These are phyloP conservation scores for Trypanosoma cruzi DNA, from an alignment of 208 protist species.

Conservation along the genomic window DNA sequence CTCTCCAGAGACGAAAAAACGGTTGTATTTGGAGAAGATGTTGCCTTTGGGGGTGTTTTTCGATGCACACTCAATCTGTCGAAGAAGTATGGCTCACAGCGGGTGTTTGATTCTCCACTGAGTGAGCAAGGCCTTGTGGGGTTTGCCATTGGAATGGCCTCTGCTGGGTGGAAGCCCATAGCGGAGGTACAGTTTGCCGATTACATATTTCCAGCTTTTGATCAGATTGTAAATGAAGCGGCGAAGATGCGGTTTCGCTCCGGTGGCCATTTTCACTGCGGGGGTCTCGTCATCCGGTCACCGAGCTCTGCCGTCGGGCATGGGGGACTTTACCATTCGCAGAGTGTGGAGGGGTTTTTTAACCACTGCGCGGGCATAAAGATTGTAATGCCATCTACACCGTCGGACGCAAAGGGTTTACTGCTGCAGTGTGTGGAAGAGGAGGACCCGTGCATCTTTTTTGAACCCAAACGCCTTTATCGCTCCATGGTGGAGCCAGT, in stretches of 20 bases:
- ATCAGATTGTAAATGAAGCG: slow-evolving; percentile 99
- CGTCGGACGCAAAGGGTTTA: slow-evolving; percentile 87
- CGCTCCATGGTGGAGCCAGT: slow-evolving; percentile 92
- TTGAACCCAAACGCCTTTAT: slow-evolving; percentile 97
- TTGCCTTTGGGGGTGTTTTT: slow-evolving; percentile 98
- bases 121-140: slow-evolving; percentile 98
- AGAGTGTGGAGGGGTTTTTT: slow-evolving; percentile 96
- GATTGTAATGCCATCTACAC: slow-evolving; percentile 79
- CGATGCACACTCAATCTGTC: slow-evolving; percentile 86
- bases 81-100: slow-evolving; percentile 86
- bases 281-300: slow-evolving; percentile 94
- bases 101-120: slow-evolving; percentile 98
- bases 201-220: slow-evolving; percentile 99
- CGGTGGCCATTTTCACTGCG: slow-evolving; percentile 94
- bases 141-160: slow-evolving; percentile 97
- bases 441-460: slow-evolving; percentile 95
- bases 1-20: slow-evolving; percentile 87
- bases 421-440: slow-evolving; percentile 94
- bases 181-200: slow-evolving; percentile 99
- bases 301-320: slow-evolving; percentile 98
- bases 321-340: slow-evolving; percentile 97
- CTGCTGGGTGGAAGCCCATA: slow-evolving; percentile 90
- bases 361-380: slow-evolving; percentile 94
- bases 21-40: slow-evolving; percentile 96
- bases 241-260: slow-evolving; percentile 98